Conservation (phyloP, 2,329 filamentous ascomycete genomes). For the Tolypocladium cylindrosporum region DNA sequence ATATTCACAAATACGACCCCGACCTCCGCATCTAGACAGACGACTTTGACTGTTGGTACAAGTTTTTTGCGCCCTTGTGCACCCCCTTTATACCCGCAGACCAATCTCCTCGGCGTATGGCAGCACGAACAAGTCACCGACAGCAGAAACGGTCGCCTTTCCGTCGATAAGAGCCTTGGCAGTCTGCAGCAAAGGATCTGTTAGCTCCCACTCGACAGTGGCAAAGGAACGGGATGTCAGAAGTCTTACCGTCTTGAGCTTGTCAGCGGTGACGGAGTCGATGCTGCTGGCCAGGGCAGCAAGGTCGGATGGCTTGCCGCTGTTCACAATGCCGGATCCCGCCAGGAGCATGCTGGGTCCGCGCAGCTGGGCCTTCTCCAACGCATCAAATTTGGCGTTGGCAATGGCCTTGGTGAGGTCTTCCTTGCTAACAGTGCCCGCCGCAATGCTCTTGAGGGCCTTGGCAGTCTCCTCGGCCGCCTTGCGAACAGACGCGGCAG, state of each 20-base stretch:
- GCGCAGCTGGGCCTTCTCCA: constrained; percentile 72
- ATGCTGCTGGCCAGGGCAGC: constrained; percentile 69
- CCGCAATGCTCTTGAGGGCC: constrained; percentile 70
- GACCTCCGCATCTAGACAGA: constrained; percentile 27
- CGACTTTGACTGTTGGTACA: constrained; percentile 34
- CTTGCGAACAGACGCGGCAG: constrained; percentile 60
- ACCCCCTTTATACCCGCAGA: constrained; percentile 69
- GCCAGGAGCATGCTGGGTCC: constrained; percentile 71
- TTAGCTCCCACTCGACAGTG: constrained; percentile 12
- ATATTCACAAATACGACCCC: constrained; percentile 32
- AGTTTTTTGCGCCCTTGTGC: constrained; percentile 15
- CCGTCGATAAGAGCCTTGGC: constrained; percentile 79
- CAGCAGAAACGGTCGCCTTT: constrained; percentile 81
- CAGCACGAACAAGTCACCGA: constrained; percentile 84
- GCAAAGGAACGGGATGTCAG: constrained; percentile 6
- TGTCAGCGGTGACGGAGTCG: constrained; percentile 71
- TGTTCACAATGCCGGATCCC: constrained; percentile 73
- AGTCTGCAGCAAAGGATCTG: constrained; percentile 42
- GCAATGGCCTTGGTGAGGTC: constrained; percentile 86
- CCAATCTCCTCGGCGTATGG: constrained; percentile 93
- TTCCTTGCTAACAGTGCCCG: constrained; percentile 68
- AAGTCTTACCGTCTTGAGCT: constrained; percentile 70
- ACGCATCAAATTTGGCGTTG: constrained; percentile 83
- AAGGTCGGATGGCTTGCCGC: constrained; percentile 75
- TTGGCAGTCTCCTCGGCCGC: constrained; percentile 71